Percentiles rank a stretch among this genome's conserved stretches.
Conservation (phyloP, 495 filamentous ascomycete genomes). For the Astrothelium subdiscretum region DNA sequence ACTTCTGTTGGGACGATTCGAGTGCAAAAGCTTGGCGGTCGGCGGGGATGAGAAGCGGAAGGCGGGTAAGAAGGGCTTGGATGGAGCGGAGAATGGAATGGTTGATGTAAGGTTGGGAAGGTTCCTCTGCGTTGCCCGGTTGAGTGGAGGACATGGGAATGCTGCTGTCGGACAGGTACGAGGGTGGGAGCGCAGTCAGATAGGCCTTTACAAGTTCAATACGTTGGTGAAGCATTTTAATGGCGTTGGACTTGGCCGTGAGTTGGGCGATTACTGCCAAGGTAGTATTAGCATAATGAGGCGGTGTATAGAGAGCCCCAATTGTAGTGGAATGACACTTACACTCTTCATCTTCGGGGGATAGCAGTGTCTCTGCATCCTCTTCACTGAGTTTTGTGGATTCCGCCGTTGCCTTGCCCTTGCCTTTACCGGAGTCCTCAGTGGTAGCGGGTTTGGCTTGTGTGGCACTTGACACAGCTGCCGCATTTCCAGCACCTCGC, state of each 20-base stretch:
- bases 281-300: conserved; percentile 10
- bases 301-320: not conserved
- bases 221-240: conserved; percentile 79
- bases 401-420: conserved; percentile 32
- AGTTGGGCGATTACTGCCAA: conserved; percentile 52
- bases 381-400: conserved; percentile 21
- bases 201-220: conserved; percentile 74
- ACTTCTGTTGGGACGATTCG: conserved; percentile 7
- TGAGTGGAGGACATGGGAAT: conserved; percentile 21
- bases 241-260: conserved; percentile 79
- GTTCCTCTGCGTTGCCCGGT: conserved; percentile 10
- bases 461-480: conserved; percentile 36
- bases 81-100: conserved; percentile 47
- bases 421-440: conserved; percentile 21
- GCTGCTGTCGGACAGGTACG: conserved; percentile 37
- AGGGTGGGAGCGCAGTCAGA: conserved; percentile 58
- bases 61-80: conserved; percentile 41
- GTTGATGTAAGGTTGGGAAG: conserved; percentile 20
- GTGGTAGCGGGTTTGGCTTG: conserved; percentile 10
- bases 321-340: conserved; percentile 22
- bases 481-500: conserved; percentile 66
- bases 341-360: conserved; percentile 68
- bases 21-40: conserved; percentile 1
- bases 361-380: conserved; percentile 42
- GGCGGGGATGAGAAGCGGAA: conserved; percentile 40